Conservation (phyloP, 2,329 filamentous ascomycete species). For the Xylariaceae sp. region DNA sequence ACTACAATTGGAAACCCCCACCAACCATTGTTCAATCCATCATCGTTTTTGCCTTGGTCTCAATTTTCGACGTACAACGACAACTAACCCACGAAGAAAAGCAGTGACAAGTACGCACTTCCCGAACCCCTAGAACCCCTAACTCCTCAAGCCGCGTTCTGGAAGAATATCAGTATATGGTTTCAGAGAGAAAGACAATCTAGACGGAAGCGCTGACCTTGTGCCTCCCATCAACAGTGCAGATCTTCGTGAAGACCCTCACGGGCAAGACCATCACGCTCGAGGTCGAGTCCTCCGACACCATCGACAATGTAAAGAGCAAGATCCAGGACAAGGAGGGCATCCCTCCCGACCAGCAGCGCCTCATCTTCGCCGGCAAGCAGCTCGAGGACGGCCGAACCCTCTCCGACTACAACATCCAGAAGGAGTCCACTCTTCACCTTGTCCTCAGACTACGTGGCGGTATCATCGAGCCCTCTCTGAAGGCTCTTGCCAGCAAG, state of each 20-base stretch:
- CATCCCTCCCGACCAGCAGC: conserved; percentile 97
- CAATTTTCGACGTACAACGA: conserved; percentile 22
- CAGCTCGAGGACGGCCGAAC: conserved; percentile 98
- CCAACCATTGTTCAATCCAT: conserved; percentile 26
- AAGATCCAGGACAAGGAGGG: conserved; percentile 99
- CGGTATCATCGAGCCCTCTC: conserved; percentile 98
- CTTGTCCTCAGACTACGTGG: conserved; percentile 98
- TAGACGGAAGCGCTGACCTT: conserved; percentile 53
- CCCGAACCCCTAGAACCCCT: conserved; percentile 13
- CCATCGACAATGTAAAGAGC: conserved; percentile 99
- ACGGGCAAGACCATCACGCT: conserved; percentile 99
- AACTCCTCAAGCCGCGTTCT: too few species aligned
- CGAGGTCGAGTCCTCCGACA: conserved; percentile 98
- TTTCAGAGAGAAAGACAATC: background rate
- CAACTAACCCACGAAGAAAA: conserved; percentile 34
- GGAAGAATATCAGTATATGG: background rate
- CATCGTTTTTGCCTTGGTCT: conserved; percentile 23
- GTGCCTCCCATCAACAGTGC: conserved; percentile 65
- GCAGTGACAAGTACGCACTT: conserved; percentile 30
- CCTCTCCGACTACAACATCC: conserved; percentile 98
- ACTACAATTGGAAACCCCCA: conserved; percentile 25
- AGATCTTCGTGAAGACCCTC: conserved; percentile 99
- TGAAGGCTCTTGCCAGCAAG: conserved; percentile 98
- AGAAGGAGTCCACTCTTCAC: conserved; percentile 99
- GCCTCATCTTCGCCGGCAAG: conserved; percentile 98